phyloP scores from a whole-genome alignment of 2,329 filamentous ascomycete species.

The Sarocladiaceae sp. region DNA sequence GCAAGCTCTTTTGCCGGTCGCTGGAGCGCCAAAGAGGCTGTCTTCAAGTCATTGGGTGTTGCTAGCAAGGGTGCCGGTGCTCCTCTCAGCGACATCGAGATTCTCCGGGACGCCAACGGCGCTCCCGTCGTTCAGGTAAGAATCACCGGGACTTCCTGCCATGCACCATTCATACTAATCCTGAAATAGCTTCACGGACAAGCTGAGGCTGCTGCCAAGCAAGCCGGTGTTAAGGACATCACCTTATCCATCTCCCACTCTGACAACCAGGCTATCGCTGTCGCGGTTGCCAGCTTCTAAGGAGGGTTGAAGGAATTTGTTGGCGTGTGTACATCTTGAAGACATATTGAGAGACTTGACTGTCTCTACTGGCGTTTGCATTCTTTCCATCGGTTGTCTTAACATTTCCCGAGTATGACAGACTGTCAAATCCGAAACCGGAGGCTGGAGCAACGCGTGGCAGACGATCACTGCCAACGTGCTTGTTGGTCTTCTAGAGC shows the following conservation, averaged over 20 bases:
- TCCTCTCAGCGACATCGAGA: slow-evolving; percentile 90
- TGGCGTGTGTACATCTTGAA: slow-evolving; percentile 2
- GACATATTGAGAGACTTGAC: neutral
- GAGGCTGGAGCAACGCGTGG: too few species aligned
- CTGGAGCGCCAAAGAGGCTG: slow-evolving; percentile 97
- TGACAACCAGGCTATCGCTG: slow-evolving; percentile 87
- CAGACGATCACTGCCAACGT: too few species aligned
- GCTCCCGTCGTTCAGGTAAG: slow-evolving; percentile 81
- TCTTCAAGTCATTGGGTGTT: slow-evolving; percentile 95
- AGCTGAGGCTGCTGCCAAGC: slow-evolving; percentile 74
- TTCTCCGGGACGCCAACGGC: slow-evolving; percentile 72
- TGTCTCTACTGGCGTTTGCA: neutral
- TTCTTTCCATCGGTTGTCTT: neutral
- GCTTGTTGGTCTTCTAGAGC: neutral
- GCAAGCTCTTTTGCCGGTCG: slow-evolving; percentile 90
- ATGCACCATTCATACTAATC: slow-evolving; percentile 29
- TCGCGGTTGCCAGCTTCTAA: slow-evolving; percentile 79
- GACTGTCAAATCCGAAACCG: too few species aligned
- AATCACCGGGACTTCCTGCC: slow-evolving; percentile 12
- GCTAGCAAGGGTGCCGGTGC: slow-evolving; percentile 82
- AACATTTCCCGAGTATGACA: neutral
- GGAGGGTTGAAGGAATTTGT: neutral
- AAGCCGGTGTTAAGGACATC: slow-evolving; percentile 81
- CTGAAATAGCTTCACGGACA: slow-evolving; percentile 69
- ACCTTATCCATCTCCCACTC: slow-evolving; percentile 95